phyloP scores from a whole-genome alignment of 306 rosid species.

The Prunus davidiana region DNA sequence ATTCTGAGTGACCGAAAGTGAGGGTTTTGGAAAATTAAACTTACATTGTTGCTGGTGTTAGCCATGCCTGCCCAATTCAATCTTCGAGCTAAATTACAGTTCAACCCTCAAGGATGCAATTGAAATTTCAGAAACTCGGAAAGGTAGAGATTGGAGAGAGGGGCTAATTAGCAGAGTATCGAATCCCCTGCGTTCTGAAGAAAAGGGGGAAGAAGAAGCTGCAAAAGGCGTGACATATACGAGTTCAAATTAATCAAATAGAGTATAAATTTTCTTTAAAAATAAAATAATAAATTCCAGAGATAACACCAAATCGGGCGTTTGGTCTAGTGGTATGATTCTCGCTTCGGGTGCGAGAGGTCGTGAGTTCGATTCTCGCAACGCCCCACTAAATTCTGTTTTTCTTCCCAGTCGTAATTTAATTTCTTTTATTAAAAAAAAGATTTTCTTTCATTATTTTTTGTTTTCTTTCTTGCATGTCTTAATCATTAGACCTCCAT shows the following conservation, averaged over 20 bases:
- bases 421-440: too few relatives aligned
- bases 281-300: not conserved
- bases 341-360: constrained; percentile 73
- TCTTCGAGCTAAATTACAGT: constrained; percentile 1
- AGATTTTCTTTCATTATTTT: too few relatives aligned
- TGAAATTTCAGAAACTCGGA: not conserved
- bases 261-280: not conserved
- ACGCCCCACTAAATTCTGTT: constrained; percentile 26
- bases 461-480: too few relatives aligned
- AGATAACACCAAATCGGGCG: constrained; percentile 7
- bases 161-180: not conserved
- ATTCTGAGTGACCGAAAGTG: not conserved
- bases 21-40: constrained; percentile 14
- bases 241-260: not conserved
- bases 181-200: not conserved
- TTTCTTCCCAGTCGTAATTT: too few relatives aligned
- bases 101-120: not conserved
- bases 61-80: constrained; percentile 41
- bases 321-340: constrained; percentile 85
- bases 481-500: too few relatives aligned
- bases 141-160: not conserved
- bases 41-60: constrained; percentile 51
- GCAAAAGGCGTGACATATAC: not conserved
- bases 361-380: constrained; percentile 70
- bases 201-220: not conserved